Evolutionary conservation across 306 rosid genomes (phyloP).

Genomic region (Astragalus membranaceus): DNA sequence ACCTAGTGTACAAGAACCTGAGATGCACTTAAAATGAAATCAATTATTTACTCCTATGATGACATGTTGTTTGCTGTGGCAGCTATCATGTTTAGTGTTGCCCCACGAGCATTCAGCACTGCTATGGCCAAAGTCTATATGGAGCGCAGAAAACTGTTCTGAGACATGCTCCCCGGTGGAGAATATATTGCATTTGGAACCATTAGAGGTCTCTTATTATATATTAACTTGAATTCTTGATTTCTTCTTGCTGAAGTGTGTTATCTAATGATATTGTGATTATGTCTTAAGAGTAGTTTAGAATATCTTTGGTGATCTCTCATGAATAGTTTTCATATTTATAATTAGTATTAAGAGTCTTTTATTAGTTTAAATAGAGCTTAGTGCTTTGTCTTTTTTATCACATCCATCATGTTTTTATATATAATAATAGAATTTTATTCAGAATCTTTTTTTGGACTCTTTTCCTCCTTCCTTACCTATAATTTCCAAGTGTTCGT

Average conservation of each 20-base stretch:
- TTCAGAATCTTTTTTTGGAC: not conserved
- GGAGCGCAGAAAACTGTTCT: conserved; percentile 48
- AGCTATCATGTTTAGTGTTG: conserved; percentile 82
- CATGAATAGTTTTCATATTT: not conserved
- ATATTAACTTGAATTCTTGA: conserved; percentile 17
- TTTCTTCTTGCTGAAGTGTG: not conserved
- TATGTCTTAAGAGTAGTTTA: too few species aligned
- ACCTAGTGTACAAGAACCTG: conserved; percentile 16
- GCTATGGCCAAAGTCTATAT: conserved; percentile 63
- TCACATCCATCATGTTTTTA: not conserved
- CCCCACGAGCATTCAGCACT: conserved; percentile 53
- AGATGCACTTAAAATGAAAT: not conserved
- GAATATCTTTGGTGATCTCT: not conserved
- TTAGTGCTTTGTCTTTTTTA: not conserved
- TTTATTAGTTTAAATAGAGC: not conserved
- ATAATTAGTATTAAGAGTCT: not conserved
- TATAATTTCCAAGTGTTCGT: not conserved
- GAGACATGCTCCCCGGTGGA: conserved; percentile 66
- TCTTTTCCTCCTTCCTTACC: not conserved
- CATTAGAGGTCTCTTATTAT: conserved; percentile 52
- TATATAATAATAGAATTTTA: not conserved
- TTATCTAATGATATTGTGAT: too few species aligned
- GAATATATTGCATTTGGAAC: conserved; percentile 77
- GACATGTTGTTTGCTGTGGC: conserved; percentile 36
- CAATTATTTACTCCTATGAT: conserved; percentile 7